Conservation (phyloP, 345 rosid species). For the Carallia pectinifolia region DNA sequence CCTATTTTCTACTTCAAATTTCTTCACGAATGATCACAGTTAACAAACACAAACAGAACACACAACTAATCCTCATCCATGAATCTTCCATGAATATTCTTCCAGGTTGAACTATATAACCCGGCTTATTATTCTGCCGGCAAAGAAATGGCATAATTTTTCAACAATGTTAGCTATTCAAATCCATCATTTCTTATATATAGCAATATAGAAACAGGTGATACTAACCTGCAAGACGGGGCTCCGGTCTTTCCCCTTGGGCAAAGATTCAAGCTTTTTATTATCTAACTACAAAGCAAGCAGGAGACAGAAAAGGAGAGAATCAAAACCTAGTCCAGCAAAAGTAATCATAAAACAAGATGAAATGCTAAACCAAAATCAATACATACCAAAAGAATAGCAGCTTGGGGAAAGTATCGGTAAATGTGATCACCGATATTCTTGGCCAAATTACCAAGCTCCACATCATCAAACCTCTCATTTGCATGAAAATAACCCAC, state of each 20-base stretch:
- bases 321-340: no score
- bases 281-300: constrained; percentile 62
- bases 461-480: constrained; percentile 77
- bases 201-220: not conserved
- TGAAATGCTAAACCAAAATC: not conserved
- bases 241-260: constrained; percentile 61
- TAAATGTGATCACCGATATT: constrained; percentile 91
- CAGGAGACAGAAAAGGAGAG: not conserved
- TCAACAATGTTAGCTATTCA: not conserved
- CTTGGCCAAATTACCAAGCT: constrained; percentile 70
- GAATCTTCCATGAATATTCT: no score
- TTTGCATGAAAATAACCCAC: constrained; percentile 95
- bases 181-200: not conserved
- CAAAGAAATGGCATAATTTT: not conserved
- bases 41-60: no score
- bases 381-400: constrained; percentile 67
- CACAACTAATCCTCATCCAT: no score
- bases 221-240: constrained; percentile 80
- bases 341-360: not conserved
- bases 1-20: no score
- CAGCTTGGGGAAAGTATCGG: constrained; percentile 77
- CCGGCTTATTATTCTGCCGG: no score
- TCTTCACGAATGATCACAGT: no score
- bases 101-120: no score
- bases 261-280: constrained; percentile 73